These are phyloP conservation scores for Eruca vesicaria DNA, from an alignment of 441 rosid genomes.

Conservation along the genomic window DNA sequence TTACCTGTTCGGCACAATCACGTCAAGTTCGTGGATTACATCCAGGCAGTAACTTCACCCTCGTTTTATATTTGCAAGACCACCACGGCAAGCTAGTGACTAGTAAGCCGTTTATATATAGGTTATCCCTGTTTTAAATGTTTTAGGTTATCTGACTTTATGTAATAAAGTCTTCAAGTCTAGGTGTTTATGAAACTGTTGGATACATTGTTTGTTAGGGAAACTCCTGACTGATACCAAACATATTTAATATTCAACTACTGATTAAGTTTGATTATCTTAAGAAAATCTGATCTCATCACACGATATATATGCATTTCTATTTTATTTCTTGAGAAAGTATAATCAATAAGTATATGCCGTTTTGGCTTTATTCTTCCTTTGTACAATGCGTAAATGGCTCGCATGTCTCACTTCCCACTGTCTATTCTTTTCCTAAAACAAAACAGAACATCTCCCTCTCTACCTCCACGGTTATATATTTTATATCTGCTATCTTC, in stretches of 20 bases:
- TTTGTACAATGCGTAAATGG: constrained; percentile 30
- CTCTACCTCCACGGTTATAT: not conserved
- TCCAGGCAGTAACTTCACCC: not conserved
- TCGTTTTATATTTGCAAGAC: not conserved
- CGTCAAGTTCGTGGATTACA: not conserved
- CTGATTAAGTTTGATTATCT: constrained; percentile 1
- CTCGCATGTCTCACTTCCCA: constrained; percentile 33
- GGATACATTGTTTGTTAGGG: not conserved
- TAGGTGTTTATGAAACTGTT: not conserved
- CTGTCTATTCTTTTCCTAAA: constrained; percentile 18
- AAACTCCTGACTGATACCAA: constrained; percentile 8
- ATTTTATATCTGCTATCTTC: not conserved
- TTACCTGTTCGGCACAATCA: not conserved
- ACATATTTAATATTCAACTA: constrained; percentile 24
- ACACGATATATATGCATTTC: not conserved
- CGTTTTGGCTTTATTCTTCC: constrained; percentile 19
- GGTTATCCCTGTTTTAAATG: not conserved
- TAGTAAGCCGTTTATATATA: not conserved
- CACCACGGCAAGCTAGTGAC: not conserved
- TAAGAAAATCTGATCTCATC: not conserved
- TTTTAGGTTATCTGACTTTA: not conserved
- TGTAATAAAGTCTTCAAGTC: not conserved
- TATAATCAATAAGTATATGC: not conserved
- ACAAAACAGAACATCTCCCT: constrained; percentile 16
- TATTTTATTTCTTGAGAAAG: not conserved